Evolutionary conservation across 495 filamentous ascomycete species (phyloP).

Genomic region (Daldinia caldariorum): DNA sequence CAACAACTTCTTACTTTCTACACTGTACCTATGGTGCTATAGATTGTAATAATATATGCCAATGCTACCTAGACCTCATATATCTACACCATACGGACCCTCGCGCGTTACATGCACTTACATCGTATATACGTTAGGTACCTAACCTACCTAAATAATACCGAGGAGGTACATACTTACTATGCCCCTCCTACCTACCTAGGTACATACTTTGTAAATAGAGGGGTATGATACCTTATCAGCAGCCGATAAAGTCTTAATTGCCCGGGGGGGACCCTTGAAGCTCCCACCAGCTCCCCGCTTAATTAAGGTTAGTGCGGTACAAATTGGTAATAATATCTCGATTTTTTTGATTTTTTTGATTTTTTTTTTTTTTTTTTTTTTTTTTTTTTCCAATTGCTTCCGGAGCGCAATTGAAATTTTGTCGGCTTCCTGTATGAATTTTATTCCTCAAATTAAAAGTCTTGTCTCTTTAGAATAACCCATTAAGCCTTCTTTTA

Average conservation of each 20-base stretch:
- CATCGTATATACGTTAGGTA: background rate
- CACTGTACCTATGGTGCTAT: background rate
- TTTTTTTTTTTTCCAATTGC: slow-evolving; percentile 30
- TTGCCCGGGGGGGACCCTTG: slow-evolving; percentile 16
- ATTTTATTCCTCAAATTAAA: slow-evolving; percentile 15
- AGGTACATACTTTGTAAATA: background rate
- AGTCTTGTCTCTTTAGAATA: slow-evolving; percentile 20
- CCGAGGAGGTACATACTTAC: background rate
- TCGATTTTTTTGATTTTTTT: slow-evolving; percentile 18
- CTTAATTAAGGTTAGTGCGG: slow-evolving; percentile 24
- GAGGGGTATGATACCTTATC: slow-evolving; percentile 25
- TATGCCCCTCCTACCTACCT: background rate
- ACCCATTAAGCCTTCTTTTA: background rate
- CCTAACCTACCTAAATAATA: too few relatives aligned
- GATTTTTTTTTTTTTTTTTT: slow-evolving; percentile 13
- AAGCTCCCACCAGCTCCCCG: slow-evolving; percentile 33
- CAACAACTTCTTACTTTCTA: background rate
- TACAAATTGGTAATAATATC: slow-evolving; percentile 32
- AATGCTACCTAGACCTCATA: background rate
- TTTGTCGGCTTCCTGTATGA: slow-evolving; percentile 25
- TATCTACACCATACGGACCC: background rate
- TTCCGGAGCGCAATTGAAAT: slow-evolving; percentile 36
- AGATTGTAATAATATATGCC: background rate
- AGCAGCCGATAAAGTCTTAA: slow-evolving; percentile 25
- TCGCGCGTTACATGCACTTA: background rate